phyloP scores from a whole-genome alignment of 176 grass and related monocot genomes.

The bread wheat (Triticum aestivum) region IWGSC_CS_RefSeq_v2.1 NC_057803.1:465021154-465021653 shows the following conservation, averaged over 20 bases:
- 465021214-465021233: constrained; percentile 88
- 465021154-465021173: not conserved
- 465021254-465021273: constrained; percentile 97
- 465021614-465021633: not conserved
- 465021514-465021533: too few relatives aligned
- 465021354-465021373: constrained; percentile 87
- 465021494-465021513: not conserved
- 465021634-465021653: constrained; percentile 43
- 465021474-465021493: not conserved
- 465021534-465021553: too few relatives aligned
- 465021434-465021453: constrained; percentile 48
- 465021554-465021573: too few relatives aligned
- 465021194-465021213: constrained; percentile 72
- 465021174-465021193: constrained; percentile 47
- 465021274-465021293: constrained; percentile 95
- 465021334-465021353: constrained; percentile 93
- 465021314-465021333: constrained; percentile 87
- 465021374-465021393: constrained; percentile 66
- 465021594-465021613: too few relatives aligned
- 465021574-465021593: too few relatives aligned
- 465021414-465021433: constrained; percentile 83
- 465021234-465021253: constrained; percentile 89
- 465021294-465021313: constrained; percentile 93
- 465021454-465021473: not conserved
- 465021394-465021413: constrained; percentile 92